Evolutionary conservation across 1,139 yeast species (phyloP), one percentile per base, ranked within the genome.

Genomic region (Nadsonia commutata): DNA sequence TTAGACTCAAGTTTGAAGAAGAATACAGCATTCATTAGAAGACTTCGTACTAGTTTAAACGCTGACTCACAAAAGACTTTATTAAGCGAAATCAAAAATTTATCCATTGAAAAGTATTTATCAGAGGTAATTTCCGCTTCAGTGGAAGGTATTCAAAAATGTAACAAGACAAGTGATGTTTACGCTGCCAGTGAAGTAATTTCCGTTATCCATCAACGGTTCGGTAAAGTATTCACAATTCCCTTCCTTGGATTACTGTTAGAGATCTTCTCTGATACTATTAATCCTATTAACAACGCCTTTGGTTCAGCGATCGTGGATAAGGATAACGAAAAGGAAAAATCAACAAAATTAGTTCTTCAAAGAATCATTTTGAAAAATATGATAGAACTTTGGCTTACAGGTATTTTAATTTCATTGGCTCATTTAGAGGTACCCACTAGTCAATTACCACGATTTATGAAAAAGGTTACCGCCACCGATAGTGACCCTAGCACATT

Each of bases 1-100:
- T 64, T 80, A 16, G 96, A 88, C 56, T 68, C 94, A 0, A 79
- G 90, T 43, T 65, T 88, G 48, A 88, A 86, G 66, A 83, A 80
- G 57, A 85, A 88, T 57, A 79, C 86, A 3, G 81, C 86, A 0
- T 83, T 85, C 52, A 78, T 85, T 46, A 80, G 80, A 56, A 80
- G 80, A 53, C 61, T 85, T 43, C 71, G 78, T 49, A 67, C 72
- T 3, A 68, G 79, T 2, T 63, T 85, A 38, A 71, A 64, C 36
- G 71, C 67, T 36, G 80, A 75, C 2, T 60, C 64, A 21, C 67
- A 64, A 40, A 66, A 64, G 37, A 57, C 68, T 3, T 60, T 83
- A 3, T 48, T 84, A 23, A 72, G 72, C 45, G 95, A 85, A 46
- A 70, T 86, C 38, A 57, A 65, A 9, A 67, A 77, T 2, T 63